These are phyloP conservation scores for Zygosaccharomyces pseudorouxii DNA, from an alignment of 805 yeast genomes.

Conservation along the genomic window DNA sequence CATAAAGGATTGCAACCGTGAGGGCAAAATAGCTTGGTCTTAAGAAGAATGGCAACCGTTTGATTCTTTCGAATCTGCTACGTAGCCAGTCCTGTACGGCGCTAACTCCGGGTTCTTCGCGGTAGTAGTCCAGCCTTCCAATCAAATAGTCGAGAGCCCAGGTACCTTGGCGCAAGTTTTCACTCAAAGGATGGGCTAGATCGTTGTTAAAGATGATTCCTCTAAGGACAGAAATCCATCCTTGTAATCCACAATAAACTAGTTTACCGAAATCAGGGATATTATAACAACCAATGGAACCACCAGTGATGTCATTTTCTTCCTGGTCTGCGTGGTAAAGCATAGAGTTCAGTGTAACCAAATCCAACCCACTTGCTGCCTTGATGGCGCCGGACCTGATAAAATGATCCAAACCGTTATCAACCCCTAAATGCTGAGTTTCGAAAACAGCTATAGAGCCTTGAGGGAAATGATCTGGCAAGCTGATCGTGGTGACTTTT, in stretches of 20 bases:
- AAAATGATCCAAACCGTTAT: conserved; percentile 56
- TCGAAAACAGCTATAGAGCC: conserved; percentile 86
- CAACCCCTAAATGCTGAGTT: conserved; percentile 64
- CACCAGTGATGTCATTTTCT: conserved; percentile 75
- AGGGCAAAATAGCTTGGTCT: conserved; percentile 85
- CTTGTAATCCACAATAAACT: conserved; percentile 87
- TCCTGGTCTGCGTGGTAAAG: conserved; percentile 80
- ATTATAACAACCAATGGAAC: conserved; percentile 65
- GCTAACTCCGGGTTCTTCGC: conserved; percentile 42
- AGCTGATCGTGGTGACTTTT: conserved; percentile 47
- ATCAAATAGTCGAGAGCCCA: conserved; percentile 86
- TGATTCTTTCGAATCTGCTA: conserved; percentile 57
- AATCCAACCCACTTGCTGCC: conserved; percentile 56
- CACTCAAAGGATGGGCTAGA: conserved; percentile 77
- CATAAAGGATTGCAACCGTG: conserved; percentile 77
- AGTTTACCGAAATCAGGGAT: conserved; percentile 71
- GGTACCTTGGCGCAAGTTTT: conserved; percentile 71
- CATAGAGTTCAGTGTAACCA: conserved; percentile 69
- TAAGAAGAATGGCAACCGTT: conserved; percentile 68
- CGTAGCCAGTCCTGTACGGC: conserved; percentile 68
- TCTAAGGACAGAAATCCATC: conserved; percentile 74
- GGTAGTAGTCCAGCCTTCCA: conserved; percentile 55
- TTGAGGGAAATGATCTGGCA: conserved; percentile 69
- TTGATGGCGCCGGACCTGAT: conserved; percentile 73
- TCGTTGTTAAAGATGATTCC: conserved; percentile 63